Percentiles rank a stretch among this genome's conserved stretches.
Conservation (phyloP, 352 stramenopile species). For the Globisporangium cederbergense region DNA sequence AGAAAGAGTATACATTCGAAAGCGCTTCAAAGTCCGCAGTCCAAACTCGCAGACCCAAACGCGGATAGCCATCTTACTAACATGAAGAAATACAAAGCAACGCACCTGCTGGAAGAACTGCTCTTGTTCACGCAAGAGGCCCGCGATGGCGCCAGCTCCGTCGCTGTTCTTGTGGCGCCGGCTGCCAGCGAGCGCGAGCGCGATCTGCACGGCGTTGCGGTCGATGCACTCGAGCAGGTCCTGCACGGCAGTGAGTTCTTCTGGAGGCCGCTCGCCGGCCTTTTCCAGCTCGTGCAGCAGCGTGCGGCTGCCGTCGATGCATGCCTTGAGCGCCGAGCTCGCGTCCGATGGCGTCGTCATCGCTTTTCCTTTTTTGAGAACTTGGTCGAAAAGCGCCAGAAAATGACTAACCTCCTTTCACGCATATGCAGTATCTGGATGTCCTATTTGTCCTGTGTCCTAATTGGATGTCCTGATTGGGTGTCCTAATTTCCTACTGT, state of each 20-base stretch:
- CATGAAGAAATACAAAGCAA: neutral
- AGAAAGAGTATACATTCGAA: no score
- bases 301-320: constrained; percentile 27
- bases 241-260: constrained; percentile 54
- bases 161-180: constrained; percentile 21
- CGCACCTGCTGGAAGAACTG: constrained; percentile 36
- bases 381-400: no score
- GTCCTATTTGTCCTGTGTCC: no score
- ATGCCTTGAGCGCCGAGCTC: constrained; percentile 17
- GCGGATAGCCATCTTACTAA: neutral
- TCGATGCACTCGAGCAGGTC: constrained; percentile 65
- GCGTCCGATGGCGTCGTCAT: constrained; percentile 4
- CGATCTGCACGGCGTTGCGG: constrained; percentile 71
- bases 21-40: no score
- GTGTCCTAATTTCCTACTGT: no score
- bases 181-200: constrained; percentile 40
- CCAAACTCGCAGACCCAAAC: no score
- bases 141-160: constrained; percentile 30
- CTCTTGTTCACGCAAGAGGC: constrained; percentile 62
- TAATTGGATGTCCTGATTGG: no score
- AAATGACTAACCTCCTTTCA: no score
- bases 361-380: neutral
- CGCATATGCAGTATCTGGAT: no score
- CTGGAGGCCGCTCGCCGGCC: constrained; percentile 24
- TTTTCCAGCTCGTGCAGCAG: constrained; percentile 35